Evolutionary conservation across 2,329 filamentous ascomycete genomes (phyloP).

Genomic region (Thelonectria olida): DNA sequence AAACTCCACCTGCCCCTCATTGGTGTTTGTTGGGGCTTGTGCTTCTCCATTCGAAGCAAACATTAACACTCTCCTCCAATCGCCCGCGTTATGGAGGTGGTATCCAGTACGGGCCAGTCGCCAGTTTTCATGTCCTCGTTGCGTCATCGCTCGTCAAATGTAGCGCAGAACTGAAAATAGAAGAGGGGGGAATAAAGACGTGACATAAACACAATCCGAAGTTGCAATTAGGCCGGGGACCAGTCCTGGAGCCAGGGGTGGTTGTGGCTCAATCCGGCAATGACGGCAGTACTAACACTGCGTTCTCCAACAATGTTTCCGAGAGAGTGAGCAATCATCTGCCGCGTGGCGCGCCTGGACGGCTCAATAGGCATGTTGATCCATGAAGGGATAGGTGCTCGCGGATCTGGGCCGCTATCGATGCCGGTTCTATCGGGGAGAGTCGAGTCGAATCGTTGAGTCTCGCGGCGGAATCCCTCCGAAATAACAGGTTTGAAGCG

Average conservation of each 20-base stretch:
- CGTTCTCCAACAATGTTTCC: slow-evolving; percentile 40
- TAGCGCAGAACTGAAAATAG: not conserved
- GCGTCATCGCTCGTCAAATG: slow-evolving; percentile 25
- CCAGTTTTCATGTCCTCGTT: slow-evolving; percentile 23
- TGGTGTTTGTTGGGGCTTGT: not conserved
- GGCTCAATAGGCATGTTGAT: slow-evolving; percentile 25
- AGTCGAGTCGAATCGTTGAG: slow-evolving; percentile 12
- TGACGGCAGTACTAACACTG: slow-evolving; percentile 35
- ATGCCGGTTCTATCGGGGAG: slow-evolving; percentile 34
- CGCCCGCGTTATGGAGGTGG: not conserved
- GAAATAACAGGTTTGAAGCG: slow-evolving; percentile 21
- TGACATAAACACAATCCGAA: not conserved
- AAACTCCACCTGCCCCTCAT: not conserved
- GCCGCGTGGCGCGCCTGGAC: slow-evolving; percentile 34
- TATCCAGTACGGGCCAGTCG: not conserved
- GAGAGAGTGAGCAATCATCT: slow-evolving; percentile 39
- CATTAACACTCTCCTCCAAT: slow-evolving; percentile 11
- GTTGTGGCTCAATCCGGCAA: slow-evolving; percentile 27
- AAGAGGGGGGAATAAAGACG: slow-evolving; percentile 4
- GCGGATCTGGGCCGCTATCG: slow-evolving; percentile 17
- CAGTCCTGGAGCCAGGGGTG: slow-evolving; percentile 39
- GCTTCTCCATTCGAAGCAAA: slow-evolving; percentile 6
- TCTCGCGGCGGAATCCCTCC: slow-evolving; percentile 34
- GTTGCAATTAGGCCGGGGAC: slow-evolving; percentile 28
- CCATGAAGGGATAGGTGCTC: slow-evolving; percentile 26